Conservation (phyloP, 345 rosid genomes). For the Eucalyptus polyanthemos region DNA sequence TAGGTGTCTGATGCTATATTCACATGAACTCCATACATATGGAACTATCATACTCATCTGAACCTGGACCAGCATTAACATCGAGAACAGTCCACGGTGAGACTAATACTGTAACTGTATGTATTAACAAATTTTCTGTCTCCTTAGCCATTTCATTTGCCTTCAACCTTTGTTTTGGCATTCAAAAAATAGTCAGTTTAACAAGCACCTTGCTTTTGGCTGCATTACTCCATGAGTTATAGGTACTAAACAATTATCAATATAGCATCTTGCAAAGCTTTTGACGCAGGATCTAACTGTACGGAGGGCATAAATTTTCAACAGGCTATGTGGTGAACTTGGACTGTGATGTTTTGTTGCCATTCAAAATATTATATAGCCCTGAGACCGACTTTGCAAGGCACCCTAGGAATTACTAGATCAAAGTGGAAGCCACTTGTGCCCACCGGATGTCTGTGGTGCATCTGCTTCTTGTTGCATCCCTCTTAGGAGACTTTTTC, state of each 20-base stretch:
- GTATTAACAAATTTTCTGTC: not conserved
- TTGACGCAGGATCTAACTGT: not conserved
- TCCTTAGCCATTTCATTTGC: not conserved
- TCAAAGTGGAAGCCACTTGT: not conserved
- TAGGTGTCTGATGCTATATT: not conserved
- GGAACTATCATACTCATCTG: not conserved
- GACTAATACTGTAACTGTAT: not conserved
- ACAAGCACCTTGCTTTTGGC: not conserved
- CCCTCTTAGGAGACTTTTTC: not conserved
- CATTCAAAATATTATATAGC: not conserved
- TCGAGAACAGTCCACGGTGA: not conserved
- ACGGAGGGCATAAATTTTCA: not conserved
- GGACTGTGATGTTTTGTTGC: not conserved
- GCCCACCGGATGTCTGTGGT: not conserved
- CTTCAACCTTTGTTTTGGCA: not conserved
- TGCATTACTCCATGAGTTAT: not conserved
- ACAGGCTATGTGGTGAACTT: not conserved
- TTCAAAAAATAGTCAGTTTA: too few species aligned
- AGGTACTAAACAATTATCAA: not conserved
- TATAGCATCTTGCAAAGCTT: not conserved
- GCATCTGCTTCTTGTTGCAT: not conserved
- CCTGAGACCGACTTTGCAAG: not conserved
- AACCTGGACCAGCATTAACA: not conserved
- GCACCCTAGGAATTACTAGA: not conserved
- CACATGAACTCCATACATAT: not conserved